Evolutionary conservation across 371 early-diverging fungal species (phyloP).

Genomic region (Mortierella sp.): DNA sequence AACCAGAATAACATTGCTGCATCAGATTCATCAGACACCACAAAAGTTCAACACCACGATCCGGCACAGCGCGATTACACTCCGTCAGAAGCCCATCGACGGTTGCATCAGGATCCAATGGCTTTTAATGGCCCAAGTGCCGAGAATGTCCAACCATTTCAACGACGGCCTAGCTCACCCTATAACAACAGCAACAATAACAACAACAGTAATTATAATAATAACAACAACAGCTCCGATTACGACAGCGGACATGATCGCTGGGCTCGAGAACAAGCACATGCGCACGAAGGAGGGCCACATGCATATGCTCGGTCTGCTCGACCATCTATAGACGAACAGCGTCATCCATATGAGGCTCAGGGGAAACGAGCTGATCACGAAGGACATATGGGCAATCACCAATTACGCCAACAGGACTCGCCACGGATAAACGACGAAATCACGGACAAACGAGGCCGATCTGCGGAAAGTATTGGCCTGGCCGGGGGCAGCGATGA

Average conservation of each 20-base stretch:
- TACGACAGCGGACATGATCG: conserved; percentile 6
- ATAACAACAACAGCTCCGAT: conserved; percentile 2
- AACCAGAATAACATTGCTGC: conserved; percentile 9
- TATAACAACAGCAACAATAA: not conserved
- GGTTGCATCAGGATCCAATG: not conserved
- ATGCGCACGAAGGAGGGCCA: not conserved
- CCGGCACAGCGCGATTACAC: too few species aligned
- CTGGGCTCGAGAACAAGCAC: conserved; percentile 4
- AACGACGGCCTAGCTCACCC: conserved; percentile 2
- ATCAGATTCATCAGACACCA: conserved; percentile 2
- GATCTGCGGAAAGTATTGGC: conserved; percentile 6
- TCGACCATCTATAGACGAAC: not conserved
- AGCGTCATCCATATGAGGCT: not conserved
- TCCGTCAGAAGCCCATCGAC: too few species aligned
- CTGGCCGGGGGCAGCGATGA: conserved; percentile 15
- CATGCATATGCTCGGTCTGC: not conserved
- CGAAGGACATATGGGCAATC: not conserved
- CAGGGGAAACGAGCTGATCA: not conserved
- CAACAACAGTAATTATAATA: not conserved
- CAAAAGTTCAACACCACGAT: too few species aligned
- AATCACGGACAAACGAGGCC: not conserved
- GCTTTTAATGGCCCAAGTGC: not conserved
- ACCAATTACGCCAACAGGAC: not conserved
- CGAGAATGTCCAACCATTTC: not conserved
- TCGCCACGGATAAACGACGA: not conserved